phyloP scores from a whole-genome alignment of 148 eudicot species.

The Diospyros kaki region DNA sequence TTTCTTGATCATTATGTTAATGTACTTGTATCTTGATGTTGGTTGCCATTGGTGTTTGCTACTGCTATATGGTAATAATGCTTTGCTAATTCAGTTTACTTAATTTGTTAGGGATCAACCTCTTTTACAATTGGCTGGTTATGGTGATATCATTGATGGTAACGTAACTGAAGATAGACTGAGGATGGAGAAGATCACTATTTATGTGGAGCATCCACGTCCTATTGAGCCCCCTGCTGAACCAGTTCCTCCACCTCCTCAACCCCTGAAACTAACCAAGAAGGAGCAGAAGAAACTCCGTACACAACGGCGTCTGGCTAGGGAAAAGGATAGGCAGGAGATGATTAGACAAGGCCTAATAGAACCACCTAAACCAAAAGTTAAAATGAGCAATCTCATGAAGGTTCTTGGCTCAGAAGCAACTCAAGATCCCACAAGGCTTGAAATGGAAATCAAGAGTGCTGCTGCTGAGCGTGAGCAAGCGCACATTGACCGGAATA shows the following conservation, averaged over 20 bases:
- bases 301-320: slow-evolving; percentile 73
- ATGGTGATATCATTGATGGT: slow-evolving; percentile 43
- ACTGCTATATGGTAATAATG: not conserved
- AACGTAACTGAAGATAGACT: slow-evolving; percentile 42
- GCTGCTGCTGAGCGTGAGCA: slow-evolving; percentile 98
- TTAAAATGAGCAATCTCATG: slow-evolving; percentile 97
- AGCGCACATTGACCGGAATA: slow-evolving; percentile 89
- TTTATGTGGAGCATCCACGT: slow-evolving; percentile 83
- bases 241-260: slow-evolving; percentile 88
- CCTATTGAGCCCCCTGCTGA: slow-evolving; percentile 95
- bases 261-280: slow-evolving; percentile 87
- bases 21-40: no score
- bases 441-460: slow-evolving; percentile 81
- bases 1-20: not conserved
- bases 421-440: slow-evolving; percentile 86
- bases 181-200: slow-evolving; percentile 75
- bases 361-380: slow-evolving; percentile 89
- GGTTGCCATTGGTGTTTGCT: not conserved
- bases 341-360: slow-evolving; percentile 93
- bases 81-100: slow-evolving; percentile 4
- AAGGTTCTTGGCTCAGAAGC: slow-evolving; percentile 94
- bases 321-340: slow-evolving; percentile 88
- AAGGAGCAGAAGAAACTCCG: slow-evolving; percentile 96
- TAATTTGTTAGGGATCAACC: slow-evolving; percentile 75
- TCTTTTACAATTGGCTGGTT: slow-evolving; percentile 49